Evolutionary conservation across 805 yeast genomes (phyloP).

Genomic region (Komagataella pseudopastoris): DNA sequence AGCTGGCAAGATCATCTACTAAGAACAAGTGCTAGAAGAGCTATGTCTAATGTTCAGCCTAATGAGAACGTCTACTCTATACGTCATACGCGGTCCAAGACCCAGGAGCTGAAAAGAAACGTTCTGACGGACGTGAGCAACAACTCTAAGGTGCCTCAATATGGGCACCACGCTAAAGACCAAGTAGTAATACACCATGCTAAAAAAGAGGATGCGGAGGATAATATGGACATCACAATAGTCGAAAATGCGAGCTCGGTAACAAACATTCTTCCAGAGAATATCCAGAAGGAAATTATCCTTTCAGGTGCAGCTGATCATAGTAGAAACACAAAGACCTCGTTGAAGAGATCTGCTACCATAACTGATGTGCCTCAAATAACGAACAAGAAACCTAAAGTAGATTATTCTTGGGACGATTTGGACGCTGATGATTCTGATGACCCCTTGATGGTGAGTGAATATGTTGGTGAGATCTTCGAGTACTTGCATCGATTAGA

Average conservation of each 20-base stretch:
- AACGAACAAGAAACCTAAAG: conserved; percentile 16
- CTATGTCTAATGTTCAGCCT: not conserved
- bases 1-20: not conserved
- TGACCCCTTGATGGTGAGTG: conserved; percentile 83
- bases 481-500: conserved; percentile 66
- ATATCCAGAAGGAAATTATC: not conserved
- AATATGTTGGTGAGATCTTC: conserved; percentile 81
- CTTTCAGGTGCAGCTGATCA: not conserved
- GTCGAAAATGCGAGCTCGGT: not conserved
- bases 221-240: not conserved
- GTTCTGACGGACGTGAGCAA: not conserved
- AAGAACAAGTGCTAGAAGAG: not conserved
- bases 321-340: conserved; percentile 9
- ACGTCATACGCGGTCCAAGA: not conserved
- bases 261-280: not conserved
- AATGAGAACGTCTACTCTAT: not conserved
- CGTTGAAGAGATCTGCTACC: conserved; percentile 39
- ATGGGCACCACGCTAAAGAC: not conserved
- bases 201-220: not conserved
- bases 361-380: conserved; percentile 24
- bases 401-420: conserved; percentile 54
- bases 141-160: not conserved
- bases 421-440: conserved; percentile 56
- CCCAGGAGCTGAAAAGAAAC: not conserved
- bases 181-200: not conserved